Conservation (phyloP, 108 stramenopile species). For the Pelagomonas calceolata region DNA sequence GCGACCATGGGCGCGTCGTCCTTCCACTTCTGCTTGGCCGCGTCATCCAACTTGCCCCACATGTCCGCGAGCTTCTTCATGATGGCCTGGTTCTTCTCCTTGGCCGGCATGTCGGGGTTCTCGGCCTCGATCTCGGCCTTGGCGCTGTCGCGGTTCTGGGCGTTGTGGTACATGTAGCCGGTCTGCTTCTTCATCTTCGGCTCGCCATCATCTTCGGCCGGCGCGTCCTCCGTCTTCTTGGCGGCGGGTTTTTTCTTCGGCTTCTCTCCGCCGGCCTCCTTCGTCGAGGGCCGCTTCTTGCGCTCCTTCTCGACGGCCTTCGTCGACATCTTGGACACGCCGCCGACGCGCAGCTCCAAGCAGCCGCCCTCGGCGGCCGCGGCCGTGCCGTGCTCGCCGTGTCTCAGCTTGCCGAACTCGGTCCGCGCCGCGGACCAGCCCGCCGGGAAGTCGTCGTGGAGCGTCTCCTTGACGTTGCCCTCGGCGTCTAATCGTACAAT, state of each 20-base stretch:
- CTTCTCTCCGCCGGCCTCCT: background rate
- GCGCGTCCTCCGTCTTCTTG: background rate
- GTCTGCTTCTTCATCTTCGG: background rate
- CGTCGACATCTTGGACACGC: background rate
- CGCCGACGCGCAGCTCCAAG: background rate
- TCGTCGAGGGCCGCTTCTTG: background rate
- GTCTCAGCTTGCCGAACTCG: too few species aligned
- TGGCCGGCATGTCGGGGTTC: background rate
- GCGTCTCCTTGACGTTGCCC: too few species aligned
- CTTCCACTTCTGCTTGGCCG: background rate
- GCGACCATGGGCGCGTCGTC: background rate
- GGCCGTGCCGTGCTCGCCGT: too few species aligned
- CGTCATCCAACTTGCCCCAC: background rate
- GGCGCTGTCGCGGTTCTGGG: background rate
- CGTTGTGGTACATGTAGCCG: background rate
- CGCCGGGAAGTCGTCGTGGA: too few species aligned
- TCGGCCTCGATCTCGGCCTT: background rate
- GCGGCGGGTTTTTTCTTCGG: background rate
- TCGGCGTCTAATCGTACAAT: too few species aligned
- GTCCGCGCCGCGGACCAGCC: too few species aligned
- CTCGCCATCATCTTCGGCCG: background rate
- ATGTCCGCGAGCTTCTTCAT: background rate
- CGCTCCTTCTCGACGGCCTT: background rate
- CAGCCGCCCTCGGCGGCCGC: background rate
- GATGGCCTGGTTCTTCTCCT: background rate